Evolutionary conservation across 495 filamentous ascomycete species (phyloP), one percentile per base, ranked within the genome.

Genomic region (Daldinia loculata): DNA sequence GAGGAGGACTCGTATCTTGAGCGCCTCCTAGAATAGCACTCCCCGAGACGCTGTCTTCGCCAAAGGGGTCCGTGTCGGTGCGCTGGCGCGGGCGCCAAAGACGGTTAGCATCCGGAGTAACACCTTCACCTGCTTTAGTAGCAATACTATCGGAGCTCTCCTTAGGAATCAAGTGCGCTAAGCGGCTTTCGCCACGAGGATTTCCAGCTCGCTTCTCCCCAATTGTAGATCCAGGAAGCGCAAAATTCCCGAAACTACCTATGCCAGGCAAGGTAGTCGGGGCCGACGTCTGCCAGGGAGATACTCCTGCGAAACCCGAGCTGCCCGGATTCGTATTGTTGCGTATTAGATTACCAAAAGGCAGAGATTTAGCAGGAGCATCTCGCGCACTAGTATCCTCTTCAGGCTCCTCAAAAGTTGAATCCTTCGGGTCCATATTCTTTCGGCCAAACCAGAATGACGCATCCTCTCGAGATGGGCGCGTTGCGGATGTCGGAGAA

Each of bases 211-310:
- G 88, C 83, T 93, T 95, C 61, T 97, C 92, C 15, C 89, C 86
- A 24, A 88, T 86, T 22, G 80, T 65, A 8, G 83, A 80, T 24
- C 80, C 79, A 3, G 79, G 76, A 24, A 94, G 77, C 9, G 89
- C 89, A 75, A 97, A 97, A 63, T 86, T 94, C 11, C 94, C 93
- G 80, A 97, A 97, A n/a, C 90, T 88, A 27, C 93, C 93, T 83
- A 95, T 92, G 4, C 89, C 88, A 4, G 90, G 85, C 65, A 92
- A 86, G 83, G 65, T 84, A 82, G 77, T 71, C 39, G 79, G 32
- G 12, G 61, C 30, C 8, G 90, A 85, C 19, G 87, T 80, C 15
- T 85, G 79, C 94, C 94, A 97, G 1, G 92, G 89, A 12, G 92
- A 94, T 45, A 84, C 78, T 11, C 84, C 82, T 41, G 83, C 89